phyloP scores from a whole-genome alignment of 176 grass and related monocot genomes.

The Echinochloa phyllopogon region DNA sequence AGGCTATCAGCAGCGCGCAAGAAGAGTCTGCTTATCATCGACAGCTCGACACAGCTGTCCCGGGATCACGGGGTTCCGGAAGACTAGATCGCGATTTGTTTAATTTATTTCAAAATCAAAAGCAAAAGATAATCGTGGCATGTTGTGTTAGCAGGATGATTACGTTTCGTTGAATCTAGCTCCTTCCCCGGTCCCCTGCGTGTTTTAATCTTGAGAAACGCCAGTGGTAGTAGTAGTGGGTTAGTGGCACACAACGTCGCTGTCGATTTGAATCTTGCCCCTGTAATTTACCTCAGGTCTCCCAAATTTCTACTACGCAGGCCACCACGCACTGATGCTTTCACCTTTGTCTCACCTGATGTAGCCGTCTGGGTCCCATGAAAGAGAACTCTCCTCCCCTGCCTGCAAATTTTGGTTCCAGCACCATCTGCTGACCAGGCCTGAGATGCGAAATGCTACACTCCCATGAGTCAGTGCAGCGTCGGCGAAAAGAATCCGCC shows the following conservation, averaged over 20 bases:
- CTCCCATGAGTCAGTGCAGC: too few species aligned
- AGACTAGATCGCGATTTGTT: background rate
- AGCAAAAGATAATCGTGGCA: background rate
- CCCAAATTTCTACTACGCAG: background rate
- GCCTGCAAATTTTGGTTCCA: too few species aligned
- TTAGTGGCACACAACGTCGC: background rate
- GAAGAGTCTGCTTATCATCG: slow-evolving; percentile 42
- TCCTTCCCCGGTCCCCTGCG: background rate
- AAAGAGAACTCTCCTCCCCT: too few species aligned
- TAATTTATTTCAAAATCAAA: background rate
- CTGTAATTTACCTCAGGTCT: background rate
- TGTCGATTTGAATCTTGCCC: background rate
- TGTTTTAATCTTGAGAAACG: background rate
- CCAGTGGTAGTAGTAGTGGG: background rate
- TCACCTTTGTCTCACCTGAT: background rate
- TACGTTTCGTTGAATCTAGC: background rate
- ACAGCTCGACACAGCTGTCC: background rate
- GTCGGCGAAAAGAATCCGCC: too few species aligned
- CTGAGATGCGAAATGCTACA: too few species aligned
- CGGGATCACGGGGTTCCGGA: background rate
- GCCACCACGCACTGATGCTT: background rate
- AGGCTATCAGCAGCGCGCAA: background rate
- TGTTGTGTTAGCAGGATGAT: background rate
- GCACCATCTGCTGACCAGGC: too few species aligned
- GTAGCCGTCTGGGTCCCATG: too few species aligned